Percentiles rank a stretch among this genome's conserved stretches.
These are phyloP conservation scores for Aspergillus aculeatinus DNA, from an alignment of 2,329 filamentous ascomycete genomes.

Conservation along the genomic window DNA sequence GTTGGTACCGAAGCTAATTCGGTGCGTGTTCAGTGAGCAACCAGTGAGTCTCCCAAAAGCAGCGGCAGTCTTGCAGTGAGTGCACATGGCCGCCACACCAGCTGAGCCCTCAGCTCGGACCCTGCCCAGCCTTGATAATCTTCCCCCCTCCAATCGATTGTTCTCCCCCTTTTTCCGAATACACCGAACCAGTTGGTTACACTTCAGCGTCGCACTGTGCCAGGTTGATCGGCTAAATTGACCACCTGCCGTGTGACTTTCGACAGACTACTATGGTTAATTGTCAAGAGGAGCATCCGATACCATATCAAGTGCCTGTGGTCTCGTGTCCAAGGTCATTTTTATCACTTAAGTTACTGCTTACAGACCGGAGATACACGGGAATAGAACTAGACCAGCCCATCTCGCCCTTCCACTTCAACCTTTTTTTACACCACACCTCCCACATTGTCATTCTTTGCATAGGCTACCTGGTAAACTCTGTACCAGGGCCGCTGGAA, in stretches of 20 bases:
- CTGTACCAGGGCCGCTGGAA: slow-evolving; percentile 23
- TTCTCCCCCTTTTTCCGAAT: neutral
- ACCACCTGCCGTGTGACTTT: no score
- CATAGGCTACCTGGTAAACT: slow-evolving; percentile 20
- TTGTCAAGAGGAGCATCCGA: neutral
- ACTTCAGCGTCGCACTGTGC: neutral
- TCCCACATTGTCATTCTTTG: slow-evolving; percentile 4
- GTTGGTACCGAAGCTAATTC: no score
- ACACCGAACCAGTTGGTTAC: neutral
- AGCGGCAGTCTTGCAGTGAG: no score
- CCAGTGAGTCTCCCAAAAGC: no score
- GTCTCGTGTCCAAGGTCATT: no score
- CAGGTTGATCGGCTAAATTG: neutral
- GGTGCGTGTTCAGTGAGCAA: no score
- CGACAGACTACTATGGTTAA: no score
- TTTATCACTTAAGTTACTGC: neutral
- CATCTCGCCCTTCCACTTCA: neutral
- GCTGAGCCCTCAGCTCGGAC: neutral
- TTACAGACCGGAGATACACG: neutral
- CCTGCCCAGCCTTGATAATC: neutral
- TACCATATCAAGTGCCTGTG: neutral
- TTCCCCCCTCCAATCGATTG: neutral
- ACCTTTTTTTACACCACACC: neutral
- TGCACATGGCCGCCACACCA: neutral
- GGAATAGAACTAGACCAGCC: neutral